Evolutionary conservation across 2,329 filamentous ascomycete genomes (phyloP).

Genomic region (Paecilomyces sp.): DNA sequence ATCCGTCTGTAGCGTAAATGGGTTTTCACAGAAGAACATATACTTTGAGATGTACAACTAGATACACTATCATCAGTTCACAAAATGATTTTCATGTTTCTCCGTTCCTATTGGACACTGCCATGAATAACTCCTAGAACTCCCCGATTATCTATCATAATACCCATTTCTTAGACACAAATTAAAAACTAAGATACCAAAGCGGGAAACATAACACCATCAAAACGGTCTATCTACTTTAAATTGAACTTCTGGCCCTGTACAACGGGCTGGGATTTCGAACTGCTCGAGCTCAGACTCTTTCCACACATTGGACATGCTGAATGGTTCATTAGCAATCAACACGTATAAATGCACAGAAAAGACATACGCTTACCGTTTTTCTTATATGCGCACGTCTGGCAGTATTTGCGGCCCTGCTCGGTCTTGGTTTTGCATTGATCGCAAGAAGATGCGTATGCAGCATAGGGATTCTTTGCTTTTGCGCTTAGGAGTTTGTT

Average conservation of each 20-base stretch:
- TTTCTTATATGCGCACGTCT: conserved; percentile 56
- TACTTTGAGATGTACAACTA: conserved; percentile 33
- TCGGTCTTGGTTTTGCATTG: conserved; percentile 59
- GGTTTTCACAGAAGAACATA: conserved; percentile 23
- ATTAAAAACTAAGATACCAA: conserved; percentile 1
- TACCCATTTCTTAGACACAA: conserved; percentile 2
- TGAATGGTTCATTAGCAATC: conserved; percentile 19
- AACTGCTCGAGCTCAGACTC: conserved; percentile 38
- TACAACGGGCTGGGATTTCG: conserved; percentile 45
- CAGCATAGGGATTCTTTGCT: conserved; percentile 60
- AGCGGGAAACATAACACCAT: neutral
- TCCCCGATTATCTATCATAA: conserved; percentile 9
- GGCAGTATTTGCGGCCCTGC: conserved; percentile 53
- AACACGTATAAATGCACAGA: neutral
- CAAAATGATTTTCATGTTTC: neutral
- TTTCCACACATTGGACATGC: conserved; percentile 61
- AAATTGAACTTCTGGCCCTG: conserved; percentile 57
- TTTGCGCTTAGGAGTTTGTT: conserved; percentile 59
- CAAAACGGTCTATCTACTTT: conserved; percentile 39
- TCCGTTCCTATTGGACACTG: neutral
- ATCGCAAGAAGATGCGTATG: conserved; percentile 55
- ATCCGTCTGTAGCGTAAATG: conserved; percentile 4
- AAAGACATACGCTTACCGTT: conserved; percentile 42
- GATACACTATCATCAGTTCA: conserved; percentile 6
- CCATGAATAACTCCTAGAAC: neutral